A percentile compares a stretch with the other conserved stretches of the same genome.
phyloP scores from a whole-genome alignment of 2,329 filamentous ascomycete species.

The Talaromyces pinophilus region DNA sequence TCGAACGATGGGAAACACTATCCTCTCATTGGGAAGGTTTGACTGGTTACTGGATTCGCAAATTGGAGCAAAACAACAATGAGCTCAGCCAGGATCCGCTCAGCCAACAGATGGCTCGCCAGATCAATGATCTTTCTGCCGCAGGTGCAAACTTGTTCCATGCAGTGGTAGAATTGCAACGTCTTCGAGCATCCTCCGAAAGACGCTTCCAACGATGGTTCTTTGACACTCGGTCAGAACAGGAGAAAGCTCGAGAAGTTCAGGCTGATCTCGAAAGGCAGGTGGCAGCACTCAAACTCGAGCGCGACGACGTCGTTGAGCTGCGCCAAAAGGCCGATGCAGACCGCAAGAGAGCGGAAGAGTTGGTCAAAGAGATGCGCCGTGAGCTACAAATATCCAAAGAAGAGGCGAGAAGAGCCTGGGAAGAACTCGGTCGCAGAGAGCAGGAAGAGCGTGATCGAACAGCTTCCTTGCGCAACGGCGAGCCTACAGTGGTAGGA shows the following conservation, averaged over 20 bases:
- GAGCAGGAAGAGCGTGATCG: constrained; percentile 92
- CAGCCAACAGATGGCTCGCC: constrained; percentile 83
- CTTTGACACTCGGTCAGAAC: constrained; percentile 86
- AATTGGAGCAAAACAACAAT: constrained; percentile 84
- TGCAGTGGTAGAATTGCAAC: constrained; percentile 92
- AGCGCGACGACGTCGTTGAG: constrained; percentile 66
- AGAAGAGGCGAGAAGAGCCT: constrained; percentile 90
- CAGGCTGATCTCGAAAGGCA: constrained; percentile 76
- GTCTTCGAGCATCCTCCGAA: constrained; percentile 89
- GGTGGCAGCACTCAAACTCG: constrained; percentile 72
- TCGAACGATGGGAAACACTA: constrained; percentile 94
- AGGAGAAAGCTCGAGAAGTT: constrained; percentile 80
- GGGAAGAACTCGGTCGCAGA: constrained; percentile 91
- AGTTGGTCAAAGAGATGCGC: constrained; percentile 83
- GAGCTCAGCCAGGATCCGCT: constrained; percentile 81
- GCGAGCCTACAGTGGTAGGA: constrained; percentile 83
- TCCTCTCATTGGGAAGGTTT: constrained; percentile 98
- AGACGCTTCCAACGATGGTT: constrained; percentile 99
- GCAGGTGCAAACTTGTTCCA: constrained; percentile 97
- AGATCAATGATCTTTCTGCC: constrained; percentile 95
- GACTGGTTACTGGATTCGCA: constrained; percentile 94
- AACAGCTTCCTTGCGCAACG: constrained; percentile 79
- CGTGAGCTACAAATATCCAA: constrained; percentile 93
- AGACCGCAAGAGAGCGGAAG: constrained; percentile 70
- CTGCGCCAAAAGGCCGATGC: constrained; percentile 67